Evolutionary conservation across 805 yeast species (phyloP), one percentile per base, ranked within the genome.

Genomic region (Saccharomyces paradoxus): DNA sequence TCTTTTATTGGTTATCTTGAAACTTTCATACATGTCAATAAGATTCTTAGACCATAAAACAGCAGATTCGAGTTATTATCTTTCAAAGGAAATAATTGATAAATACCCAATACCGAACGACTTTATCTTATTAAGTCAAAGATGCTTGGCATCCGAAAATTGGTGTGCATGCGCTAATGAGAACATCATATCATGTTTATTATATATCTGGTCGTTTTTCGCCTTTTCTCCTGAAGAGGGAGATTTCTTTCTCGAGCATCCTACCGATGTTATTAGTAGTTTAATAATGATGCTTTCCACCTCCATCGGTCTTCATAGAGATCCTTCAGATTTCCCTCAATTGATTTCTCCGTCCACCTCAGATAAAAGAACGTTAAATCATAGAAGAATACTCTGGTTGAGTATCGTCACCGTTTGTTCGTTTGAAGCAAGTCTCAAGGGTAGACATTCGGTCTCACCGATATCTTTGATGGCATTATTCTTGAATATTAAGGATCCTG

Each of bases 191-290:
- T 61, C 65, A 9, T 69, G 68, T 50, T 55, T 66, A 32, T 57
- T 67, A 48, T 69, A 66, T 49, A 60, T 67, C 30, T 69, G 73
- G 73, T 57, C 70, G 13, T 65, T 63, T 46, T 64, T 63, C 32
- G 70, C 63, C 12, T 63, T 67, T 51, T 64, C 73, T 1, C 72
- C 73, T 1, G 72, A 69, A 49, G 67, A 67, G 55, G 70, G 71
- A 26, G 72, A 70, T 56, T 63, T 65, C 27, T 66, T 68, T 51
- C 55, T 63, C 32, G 71, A 62, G 41, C 69, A 68, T 46, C 71
- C 73, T 21, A 67, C 73, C 1, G 72, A 67, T 56, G 61, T 67
- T 13, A 58, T 70, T 2, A 57, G 62, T n/a, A 67, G 71, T 28
- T 49, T 67, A 8, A 60, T 69, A 13, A 58, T 64, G 48, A 63